Evolutionary conservation across 352 stramenopile species (phyloP), one percentile per base, ranked within the genome.

Genomic region (Phytophthora cryptogea): DNA sequence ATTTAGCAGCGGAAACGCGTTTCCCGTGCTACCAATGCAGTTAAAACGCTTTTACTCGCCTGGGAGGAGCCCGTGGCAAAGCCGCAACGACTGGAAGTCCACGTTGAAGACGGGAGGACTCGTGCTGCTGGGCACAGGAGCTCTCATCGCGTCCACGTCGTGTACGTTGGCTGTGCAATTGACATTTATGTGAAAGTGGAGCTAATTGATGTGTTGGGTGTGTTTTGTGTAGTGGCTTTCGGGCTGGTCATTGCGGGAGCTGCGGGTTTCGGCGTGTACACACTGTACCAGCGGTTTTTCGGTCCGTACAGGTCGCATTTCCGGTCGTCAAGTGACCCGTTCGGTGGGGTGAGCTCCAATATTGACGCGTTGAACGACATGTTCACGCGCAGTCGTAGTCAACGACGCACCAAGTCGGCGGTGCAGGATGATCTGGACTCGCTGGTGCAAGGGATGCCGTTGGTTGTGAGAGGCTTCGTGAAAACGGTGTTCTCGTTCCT

Each of bases 401-500:
- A 44, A 49, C 48, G n/a, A 42, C 57, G 58, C 39, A 27, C 42
- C 42, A 59, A 63, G 28, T 54, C 52, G 28, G 11, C 53, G 27
- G 58, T 54, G 17, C 45, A 69, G 53, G 56, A 76, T 37, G 79
- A 88, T 33, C 33, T 91, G 17, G 73, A 83, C 48, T 69, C 79
- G 27, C 61, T 91, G 1, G 64, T 88, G 16, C 63, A 88, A 27
- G 78, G 74, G 0, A 53, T 91, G 68, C 82, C 82, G 20, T 59
- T 89, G 11, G 62, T 91, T 16, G 78, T 88, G 35, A 70, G 78
- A 23, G 78, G 76, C 0, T 46, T 88, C 11, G 79, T 89, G 9
- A 89, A 88, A 60, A 86, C 74, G 9, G 55, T 88, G 39, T 86
- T 91, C 53, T 83, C 77, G 41, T 78, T 91, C 53, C 73, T 83